Conservation (phyloP, 805 yeast species). For the Metschnikowia rubicola region DNA sequence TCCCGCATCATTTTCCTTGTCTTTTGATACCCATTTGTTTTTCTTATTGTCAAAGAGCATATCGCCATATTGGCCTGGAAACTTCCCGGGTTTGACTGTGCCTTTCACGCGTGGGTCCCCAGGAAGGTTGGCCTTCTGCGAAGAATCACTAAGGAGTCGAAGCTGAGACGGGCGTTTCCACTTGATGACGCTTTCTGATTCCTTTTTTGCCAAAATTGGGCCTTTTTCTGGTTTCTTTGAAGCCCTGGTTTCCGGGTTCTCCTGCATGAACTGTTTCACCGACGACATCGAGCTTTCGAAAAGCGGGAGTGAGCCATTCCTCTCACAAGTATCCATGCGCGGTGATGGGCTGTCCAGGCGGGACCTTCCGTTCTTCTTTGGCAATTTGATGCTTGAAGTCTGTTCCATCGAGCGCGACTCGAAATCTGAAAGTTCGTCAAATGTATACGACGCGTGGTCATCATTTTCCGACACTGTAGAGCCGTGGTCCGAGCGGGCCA, state of each 20-base stretch:
- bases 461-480: not conserved
- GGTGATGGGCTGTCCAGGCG: conserved; percentile 4
- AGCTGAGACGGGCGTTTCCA: conserved; percentile 41
- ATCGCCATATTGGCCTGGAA: conserved; percentile 34
- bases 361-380: not conserved
- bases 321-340: conserved; percentile 1
- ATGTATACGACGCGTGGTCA: conserved; percentile 26
- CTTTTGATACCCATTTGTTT: conserved; percentile 28
- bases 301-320: conserved; percentile 1
- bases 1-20: conserved; percentile 21
- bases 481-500: not conserved
- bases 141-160: conserved; percentile 16
- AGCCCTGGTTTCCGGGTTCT: not conserved
- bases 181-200: conserved; percentile 21
- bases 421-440: conserved; percentile 26
- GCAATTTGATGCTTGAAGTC: not conserved
- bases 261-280: conserved; percentile 9
- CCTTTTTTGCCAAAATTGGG: not conserved
- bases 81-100: conserved; percentile 33
- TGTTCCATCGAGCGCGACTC: conserved; percentile 5
- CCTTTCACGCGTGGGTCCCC: conserved; percentile 21
- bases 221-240: not conserved
- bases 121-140: conserved; percentile 4
- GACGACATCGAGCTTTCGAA: conserved; percentile 14
- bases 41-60: conserved; percentile 32